These are phyloP conservation scores for Vanrija sp. DNA, from an alignment of 1,284 basidiomycete species.

Conservation along the genomic window DNA sequence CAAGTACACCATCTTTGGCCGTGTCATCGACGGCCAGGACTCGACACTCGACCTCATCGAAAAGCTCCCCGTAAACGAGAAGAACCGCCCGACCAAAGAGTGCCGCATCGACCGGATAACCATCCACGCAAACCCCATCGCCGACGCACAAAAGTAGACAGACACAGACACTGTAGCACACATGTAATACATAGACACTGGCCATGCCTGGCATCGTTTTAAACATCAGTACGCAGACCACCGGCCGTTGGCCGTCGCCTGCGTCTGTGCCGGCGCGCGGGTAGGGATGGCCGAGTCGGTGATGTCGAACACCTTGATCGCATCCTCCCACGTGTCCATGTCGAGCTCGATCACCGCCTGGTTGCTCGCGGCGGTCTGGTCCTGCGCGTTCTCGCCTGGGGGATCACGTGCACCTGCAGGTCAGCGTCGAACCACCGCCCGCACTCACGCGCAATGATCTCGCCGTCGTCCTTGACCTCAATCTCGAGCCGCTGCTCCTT, in stretches of 20 bases:
- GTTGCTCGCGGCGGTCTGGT: conserved; percentile 32
- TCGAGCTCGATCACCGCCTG: conserved; percentile 56
- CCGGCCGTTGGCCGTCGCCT: background rate
- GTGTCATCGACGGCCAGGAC: conserved; percentile 89
- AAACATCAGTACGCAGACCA: background rate
- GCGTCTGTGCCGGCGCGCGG: conserved; percentile 17
- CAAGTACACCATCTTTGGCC: conserved; percentile 93
- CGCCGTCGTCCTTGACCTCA: conserved; percentile 43
- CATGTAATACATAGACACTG: background rate
- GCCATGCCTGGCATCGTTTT: background rate
- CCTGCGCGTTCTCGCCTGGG: conserved; percentile 33
- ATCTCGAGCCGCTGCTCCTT: conserved; percentile 50
- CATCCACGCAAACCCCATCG: conserved; percentile 84
- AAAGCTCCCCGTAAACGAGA: conserved; percentile 79
- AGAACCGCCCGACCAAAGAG: conserved; percentile 80
- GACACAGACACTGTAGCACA: background rate
- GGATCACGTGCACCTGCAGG: conserved; percentile 16
- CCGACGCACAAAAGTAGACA: conserved; percentile 34
- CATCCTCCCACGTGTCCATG: conserved; percentile 45
- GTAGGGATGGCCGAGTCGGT: conserved; percentile 48
- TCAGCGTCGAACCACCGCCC: background rate
- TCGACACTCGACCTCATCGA: conserved; percentile 87
- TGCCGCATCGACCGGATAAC: conserved; percentile 77
- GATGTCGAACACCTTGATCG: conserved; percentile 51
- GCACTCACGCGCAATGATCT: conserved; percentile 49